Evolutionary conservation across 306 rosid genomes (phyloP), one percentile per base, ranked within the genome.

Genomic region (Corylus heterophylla): DNA sequence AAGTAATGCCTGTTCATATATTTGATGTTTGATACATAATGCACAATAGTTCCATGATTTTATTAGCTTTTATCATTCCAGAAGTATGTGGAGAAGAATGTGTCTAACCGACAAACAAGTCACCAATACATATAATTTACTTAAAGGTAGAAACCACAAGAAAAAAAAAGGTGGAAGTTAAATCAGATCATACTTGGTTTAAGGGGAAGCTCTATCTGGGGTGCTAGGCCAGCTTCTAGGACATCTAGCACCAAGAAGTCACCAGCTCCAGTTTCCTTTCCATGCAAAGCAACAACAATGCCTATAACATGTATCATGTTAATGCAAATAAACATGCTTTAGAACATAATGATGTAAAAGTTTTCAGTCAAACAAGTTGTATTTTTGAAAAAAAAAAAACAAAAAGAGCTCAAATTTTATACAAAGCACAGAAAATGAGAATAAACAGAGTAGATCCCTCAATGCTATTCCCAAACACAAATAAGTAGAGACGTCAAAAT

Each of bases 181-280:
- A 83, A 55, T 35, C 11, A n/a, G 47, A 64, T 71, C 56, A 71
- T 92, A 93, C 98, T 83, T 85, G 92, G 82, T 80, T 84, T 83
- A 79, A 88, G 89, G n/a, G 96, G 91, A 71, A 75, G 63, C 71
- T 90, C 92, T 82, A 86, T 92, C 88, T 93, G 98, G 4, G 96
- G 95, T 49, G 99, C 93, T 73, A 95, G 89, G 90, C 89, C 99
- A 74, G 97, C 94, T 82, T 93, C 96, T n/a, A 95, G 90, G 76
- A 95, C 87, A 76, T 93, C 98, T 56, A 50, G 85, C 73, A 93
- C 98, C 87, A 86, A 74, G 80, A 95, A 95, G 47, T 90, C 96
- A 71, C 98, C 98, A 1, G 89, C 87, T 59, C 72, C 83, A 0
- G 94, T 83, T 83, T 89, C 93, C 83, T 91, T 93, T 45, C 99